Evolutionary conservation across 1,284 basidiomycete genomes (phyloP), one percentile per base, ranked within the genome.

Genomic region (Apiotrichum laibachii): DNA sequence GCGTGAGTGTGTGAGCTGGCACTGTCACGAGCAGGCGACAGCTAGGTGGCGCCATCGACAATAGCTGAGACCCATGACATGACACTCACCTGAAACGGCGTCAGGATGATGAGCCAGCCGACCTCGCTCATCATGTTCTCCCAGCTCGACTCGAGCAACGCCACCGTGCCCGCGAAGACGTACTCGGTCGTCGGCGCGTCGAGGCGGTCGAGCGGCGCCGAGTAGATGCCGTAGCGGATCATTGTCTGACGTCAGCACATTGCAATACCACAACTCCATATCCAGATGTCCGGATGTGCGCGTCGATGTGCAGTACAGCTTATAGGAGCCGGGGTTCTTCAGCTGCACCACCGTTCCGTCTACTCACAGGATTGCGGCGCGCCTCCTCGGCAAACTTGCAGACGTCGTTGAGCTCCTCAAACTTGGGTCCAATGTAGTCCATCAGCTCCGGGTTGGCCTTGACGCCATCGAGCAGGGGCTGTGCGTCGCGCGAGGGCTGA

Each of bases 41-140:
- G 49, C 42, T 34, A 22, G 49, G 31, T 7, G 10, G 45, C 21
- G 3, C 5, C 11, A 26, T 9, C 9, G 6, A 8, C 12, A 9
- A 33, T 6, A n/a, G 26, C 33, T 33, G 46, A 10, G 40, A 43
- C n/a, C n/a, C n/a, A n/a, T n/a, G n/a, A n/a, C n/a, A n/a, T n/a
- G n/a, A n/a, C n/a, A n/a, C n/a, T n/a, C n/a, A 72, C 72, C 55
- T 76, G 74, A 56, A 68, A 76, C 26, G 61, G 62, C 33, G 57
- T 63, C 47, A 72, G 57, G 46, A 76, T 71, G 40, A 68, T 60
- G 57, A 76, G 67, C 61, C 64, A 74, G 2, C 74, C 74, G 21
- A 71, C 67, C 65, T 76, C 74, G 39, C 57, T 60, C 26, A 61
- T 63, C 69, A 71, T 69, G 55, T 69, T 57, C 7, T 53, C 57